Conservation (phyloP, 768 basidiomycete genomes). For the Hypsizygus marmoreus region DNA sequence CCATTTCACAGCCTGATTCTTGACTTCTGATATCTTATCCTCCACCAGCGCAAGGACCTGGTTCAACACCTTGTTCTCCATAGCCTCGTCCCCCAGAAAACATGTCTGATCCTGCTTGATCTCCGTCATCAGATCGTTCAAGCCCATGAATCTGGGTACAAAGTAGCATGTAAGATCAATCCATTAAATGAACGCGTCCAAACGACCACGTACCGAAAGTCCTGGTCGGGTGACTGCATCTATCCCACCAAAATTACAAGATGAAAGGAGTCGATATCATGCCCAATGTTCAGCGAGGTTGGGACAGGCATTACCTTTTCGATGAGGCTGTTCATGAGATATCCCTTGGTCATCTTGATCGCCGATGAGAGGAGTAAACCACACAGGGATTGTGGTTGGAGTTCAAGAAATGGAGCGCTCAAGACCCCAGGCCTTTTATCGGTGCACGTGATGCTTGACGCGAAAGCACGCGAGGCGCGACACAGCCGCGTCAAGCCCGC, state of each 20-base stretch:
- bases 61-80: slow-evolving; percentile 82
- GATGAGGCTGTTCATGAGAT: slow-evolving; percentile 81
- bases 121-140: slow-evolving; percentile 92
- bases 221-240: slow-evolving; percentile 92
- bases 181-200: slow-evolving; percentile 25
- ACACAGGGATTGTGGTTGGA: slow-evolving; percentile 1
- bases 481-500: too few species aligned
- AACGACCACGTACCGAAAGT: slow-evolving; percentile 64
- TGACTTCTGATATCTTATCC: slow-evolving; percentile 97
- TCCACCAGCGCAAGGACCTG: slow-evolving; percentile 86
- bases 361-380: not conserved
- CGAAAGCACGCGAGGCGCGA: too few species aligned
- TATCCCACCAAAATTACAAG: too few species aligned
- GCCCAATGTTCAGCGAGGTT: slow-evolving; percentile 2
- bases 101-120: slow-evolving; percentile 75
- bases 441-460: too few species aligned
- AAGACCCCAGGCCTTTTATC: not conserved
- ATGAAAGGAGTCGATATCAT: slow-evolving; percentile 6
- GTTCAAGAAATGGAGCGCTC: not conserved
- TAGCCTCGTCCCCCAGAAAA: slow-evolving; percentile 81
- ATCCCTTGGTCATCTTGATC: slow-evolving; percentile 76
- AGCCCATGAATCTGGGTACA: slow-evolving; percentile 87
- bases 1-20: slow-evolving; percentile 98
- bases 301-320: slow-evolving; percentile 58
- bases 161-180: slow-evolving; percentile 16